Base-by-base conservation (phyloP, 495 filamentous ascomycete genomes). In the Xylaria venustula region DNA sequence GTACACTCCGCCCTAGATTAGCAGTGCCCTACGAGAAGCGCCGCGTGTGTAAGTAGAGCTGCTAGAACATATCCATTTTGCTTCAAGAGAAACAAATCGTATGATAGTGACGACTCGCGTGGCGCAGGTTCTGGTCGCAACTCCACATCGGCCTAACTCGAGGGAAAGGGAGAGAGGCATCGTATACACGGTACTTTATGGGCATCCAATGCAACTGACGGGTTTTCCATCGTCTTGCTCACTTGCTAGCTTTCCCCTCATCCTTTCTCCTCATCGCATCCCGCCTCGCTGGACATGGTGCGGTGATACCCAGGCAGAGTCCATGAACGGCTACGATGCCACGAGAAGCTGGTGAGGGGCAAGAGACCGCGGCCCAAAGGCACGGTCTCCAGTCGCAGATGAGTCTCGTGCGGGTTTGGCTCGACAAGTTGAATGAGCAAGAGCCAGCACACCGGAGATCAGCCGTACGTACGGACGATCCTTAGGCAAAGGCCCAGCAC, bases 401-500 rank as follows among this genome's bases (percentile, higher is more conserved):
- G 7, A 14, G 28, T 8, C 42, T 48, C 0, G 23, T 19, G 44
- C 30, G 17, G 22, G 34, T 42, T 40, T 50, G 22, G 58, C 30
- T 61, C 7, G 49, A 61, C 50, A 19, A 41, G n/a, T 28, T 36
- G 50, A 53, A 54, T 61, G 41, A 54, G 32, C 48, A 19, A 54
- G 50, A 61, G 58, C 54, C 58, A 61, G 42, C 58, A 17, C 58
- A 61, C 30, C 19, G 58, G 20, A 46, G 58, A 61, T 54, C 58
- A 37, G 49, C 45, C 14, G 58, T 40, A 40, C 50, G 15, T 47
- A 25, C 19, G 37, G 58, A n/a, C 44, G 58, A 61, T 61, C 58
- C 36, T 37, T 47, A 23, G 34, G 37, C 50, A 26, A n/a, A 41
- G 23, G 53, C 34, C 49, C 41, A 45, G 34, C 50, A 48, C 48